Evolutionary conservation across 768 basidiomycete genomes (phyloP), one percentile per base, ranked within the genome.

Genomic region (Suillus discolor): DNA sequence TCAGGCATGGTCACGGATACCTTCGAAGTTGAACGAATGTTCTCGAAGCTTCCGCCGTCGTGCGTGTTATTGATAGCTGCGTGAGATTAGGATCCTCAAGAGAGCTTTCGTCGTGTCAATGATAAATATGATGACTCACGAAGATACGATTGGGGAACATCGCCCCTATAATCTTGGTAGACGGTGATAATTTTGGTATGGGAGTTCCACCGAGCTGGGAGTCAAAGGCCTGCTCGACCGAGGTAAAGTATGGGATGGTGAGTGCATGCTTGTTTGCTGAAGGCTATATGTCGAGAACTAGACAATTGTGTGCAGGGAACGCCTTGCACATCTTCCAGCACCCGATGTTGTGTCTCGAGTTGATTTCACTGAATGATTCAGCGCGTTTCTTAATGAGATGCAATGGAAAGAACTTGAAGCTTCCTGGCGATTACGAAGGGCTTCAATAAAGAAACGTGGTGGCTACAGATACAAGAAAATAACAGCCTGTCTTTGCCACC

Each of bases 111-210:
- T 62, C 49, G 6, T 13, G 11, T 6, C 20, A 8, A 15, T 8
- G 15, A 25, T 25, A 28, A 57, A 41, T 18, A 25, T 36, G 34
- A 75, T 83, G 44, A 70, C 88, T 89, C 62, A 88, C 89, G 69
- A 85, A 91, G 47, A 91, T 85, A 62, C 92, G 79, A 75, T 94
- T 93, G 74, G 90, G 90, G 81, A 95, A 91, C 7, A 80, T 82
- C 1, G 86, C 75, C 36, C 82, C 84, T 57, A 83, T 79, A 42
- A 95, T 82, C 11, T 80, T 87, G 28, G 94, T 69, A 6, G 90
- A 87, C 65, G 86, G 76, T 77, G 94, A 94, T 16, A 94, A 75
- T 60, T 70, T 79, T 6, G 82, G 82, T 45, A 81, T 76, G 0
- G 74, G 70, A 49, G 71, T 77, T n/a, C 76, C 81, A 66, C 79